Evolutionary conservation across 83 land plant genomes (phyloP).

Genomic region (Picea mariana): DNA sequence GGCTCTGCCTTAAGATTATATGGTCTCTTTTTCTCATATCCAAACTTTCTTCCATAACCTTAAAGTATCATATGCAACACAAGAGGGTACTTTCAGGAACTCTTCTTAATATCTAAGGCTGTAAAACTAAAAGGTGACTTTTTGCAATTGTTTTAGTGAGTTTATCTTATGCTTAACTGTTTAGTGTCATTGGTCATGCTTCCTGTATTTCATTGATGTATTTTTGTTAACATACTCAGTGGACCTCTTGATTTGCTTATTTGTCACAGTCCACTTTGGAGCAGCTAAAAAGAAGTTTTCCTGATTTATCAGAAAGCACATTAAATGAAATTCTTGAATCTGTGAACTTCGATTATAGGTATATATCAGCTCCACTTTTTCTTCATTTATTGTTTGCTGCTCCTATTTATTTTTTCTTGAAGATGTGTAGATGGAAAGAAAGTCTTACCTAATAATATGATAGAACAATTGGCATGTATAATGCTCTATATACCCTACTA

Average conservation of each 20-base stretch:
- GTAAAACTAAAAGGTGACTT: background rate
- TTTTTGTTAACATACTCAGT: background rate
- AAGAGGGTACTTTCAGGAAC: too few species aligned
- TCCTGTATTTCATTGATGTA: background rate
- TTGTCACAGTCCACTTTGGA: slow-evolving; percentile 22
- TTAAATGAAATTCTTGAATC: slow-evolving; percentile 29
- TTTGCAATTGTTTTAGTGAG: slow-evolving; percentile 1
- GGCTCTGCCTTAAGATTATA: too few species aligned
- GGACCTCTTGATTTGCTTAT: background rate
- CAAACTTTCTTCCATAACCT: too few species aligned
- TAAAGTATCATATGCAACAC: too few species aligned
- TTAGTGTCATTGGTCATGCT: background rate
- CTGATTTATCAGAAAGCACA: slow-evolving; percentile 20
- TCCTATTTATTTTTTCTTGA: background rate
- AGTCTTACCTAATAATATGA: background rate
- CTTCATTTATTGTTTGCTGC: background rate
- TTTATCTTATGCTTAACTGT: slow-evolving; percentile 3
- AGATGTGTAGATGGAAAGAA: background rate
- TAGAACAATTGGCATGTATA: too few species aligned
- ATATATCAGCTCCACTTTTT: background rate
- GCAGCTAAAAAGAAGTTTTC: slow-evolving; percentile 28
- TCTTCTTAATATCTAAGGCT: background rate
- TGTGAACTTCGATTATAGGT: slow-evolving; percentile 22
- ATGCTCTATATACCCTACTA: background rate
- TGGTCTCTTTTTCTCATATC: too few species aligned